Conservation (phyloP, 192 early-diverging fungal species). For the Backusella westeae region DNA sequence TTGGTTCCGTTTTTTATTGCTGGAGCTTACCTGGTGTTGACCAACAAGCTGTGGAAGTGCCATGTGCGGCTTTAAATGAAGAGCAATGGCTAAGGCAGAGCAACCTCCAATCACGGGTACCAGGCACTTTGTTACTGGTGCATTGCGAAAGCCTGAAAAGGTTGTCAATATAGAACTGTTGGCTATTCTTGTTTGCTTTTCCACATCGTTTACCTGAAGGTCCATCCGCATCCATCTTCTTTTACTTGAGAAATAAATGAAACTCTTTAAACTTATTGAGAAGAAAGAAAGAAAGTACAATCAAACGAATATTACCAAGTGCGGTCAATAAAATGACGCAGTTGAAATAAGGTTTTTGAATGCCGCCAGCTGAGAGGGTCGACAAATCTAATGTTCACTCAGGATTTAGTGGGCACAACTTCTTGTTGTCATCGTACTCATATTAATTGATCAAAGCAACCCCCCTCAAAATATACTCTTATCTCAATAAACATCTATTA, state of each 20-base stretch:
- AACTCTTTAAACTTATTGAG: too few relatives aligned
- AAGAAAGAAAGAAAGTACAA: too few relatives aligned
- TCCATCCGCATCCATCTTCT: slow-evolving; percentile 8
- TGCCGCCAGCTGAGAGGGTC: too few relatives aligned
- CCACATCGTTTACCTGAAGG: slow-evolving; percentile 1
- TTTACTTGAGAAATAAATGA: background rate
- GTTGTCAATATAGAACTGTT: background rate
- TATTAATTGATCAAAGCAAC: too few relatives aligned
- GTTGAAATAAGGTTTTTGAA: too few relatives aligned
- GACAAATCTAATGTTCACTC: too few relatives aligned
- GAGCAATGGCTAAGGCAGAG: slow-evolving; percentile 42
- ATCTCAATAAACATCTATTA: too few relatives aligned
- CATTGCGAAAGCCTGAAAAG: slow-evolving; percentile 55
- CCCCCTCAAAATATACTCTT: too few relatives aligned
- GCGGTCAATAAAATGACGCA: too few relatives aligned
- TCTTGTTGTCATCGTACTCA: too few relatives aligned
- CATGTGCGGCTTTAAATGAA: slow-evolving; percentile 40
- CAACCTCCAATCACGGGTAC: slow-evolving; percentile 48
- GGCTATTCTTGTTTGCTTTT: background rate
- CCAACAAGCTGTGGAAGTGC: slow-evolving; percentile 40
- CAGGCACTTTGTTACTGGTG: slow-evolving; percentile 55
- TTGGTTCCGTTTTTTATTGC: background rate
- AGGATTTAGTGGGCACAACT: too few relatives aligned
- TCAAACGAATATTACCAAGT: too few relatives aligned
- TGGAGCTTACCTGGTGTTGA: slow-evolving; percentile 45